These are phyloP conservation scores for Talaromyces sp. DNA, from an alignment of 2,329 filamentous ascomycete species.

Conservation along the genomic window DNA sequence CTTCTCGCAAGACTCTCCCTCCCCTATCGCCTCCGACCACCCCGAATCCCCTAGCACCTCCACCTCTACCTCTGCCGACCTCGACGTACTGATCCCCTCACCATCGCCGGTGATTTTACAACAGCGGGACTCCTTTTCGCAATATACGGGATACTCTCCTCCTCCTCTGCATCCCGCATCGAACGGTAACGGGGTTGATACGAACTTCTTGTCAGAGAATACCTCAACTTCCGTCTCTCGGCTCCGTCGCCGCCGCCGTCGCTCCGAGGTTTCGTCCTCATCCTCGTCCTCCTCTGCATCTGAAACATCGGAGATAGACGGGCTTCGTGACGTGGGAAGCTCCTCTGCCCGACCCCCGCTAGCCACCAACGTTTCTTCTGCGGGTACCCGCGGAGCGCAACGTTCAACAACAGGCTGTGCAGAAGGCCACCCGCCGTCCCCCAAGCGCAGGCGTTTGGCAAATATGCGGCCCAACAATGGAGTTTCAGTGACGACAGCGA, in stretches of 20 bases:
- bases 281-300: conserved; percentile 17
- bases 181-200: conserved; percentile 17
- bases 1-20: conserved; percentile 53
- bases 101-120: conserved; percentile 33
- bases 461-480: conserved; percentile 65
- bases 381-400: conserved; percentile 25
- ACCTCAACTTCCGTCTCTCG: conserved; percentile 14
- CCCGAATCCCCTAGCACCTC: conserved; percentile 57
- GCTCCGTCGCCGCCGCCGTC: conserved; percentile 28
- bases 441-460: conserved; percentile 59
- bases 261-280: conserved; percentile 24
- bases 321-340: conserved; percentile 23
- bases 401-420: conserved; percentile 24
- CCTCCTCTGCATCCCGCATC: conserved; percentile 19
- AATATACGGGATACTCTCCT: conserved; percentile 21
- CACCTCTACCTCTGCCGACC: conserved; percentile 35
- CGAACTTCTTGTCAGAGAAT: conserved; percentile 18
- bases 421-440: conserved; percentile 36
- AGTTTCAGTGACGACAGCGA: conserved; percentile 47
- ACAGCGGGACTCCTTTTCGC: conserved; percentile 17
- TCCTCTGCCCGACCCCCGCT: conserved; percentile 24
- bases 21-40: conserved; percentile 66
- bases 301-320: conserved; percentile 24
- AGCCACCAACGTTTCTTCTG: conserved; percentile 28
- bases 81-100: conserved; percentile 37